phyloP scores from a whole-genome alignment of 2,329 filamentous ascomycete species.

The Metarhizium brunneum region DNA sequence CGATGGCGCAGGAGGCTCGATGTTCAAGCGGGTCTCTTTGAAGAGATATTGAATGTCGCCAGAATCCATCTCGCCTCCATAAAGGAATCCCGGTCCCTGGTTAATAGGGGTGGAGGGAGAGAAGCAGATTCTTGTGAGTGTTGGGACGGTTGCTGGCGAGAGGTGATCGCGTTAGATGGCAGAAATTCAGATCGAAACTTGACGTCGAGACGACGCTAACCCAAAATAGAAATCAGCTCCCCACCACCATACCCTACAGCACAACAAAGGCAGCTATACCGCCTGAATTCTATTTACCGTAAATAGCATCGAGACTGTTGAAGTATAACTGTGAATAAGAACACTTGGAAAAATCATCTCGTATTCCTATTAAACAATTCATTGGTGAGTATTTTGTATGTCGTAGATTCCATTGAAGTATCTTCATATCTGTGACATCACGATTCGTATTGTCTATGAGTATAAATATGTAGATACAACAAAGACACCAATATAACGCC shows the following conservation, averaged over 20 bases:
- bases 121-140: not conserved
- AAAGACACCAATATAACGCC: not conserved
- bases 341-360: too few species aligned
- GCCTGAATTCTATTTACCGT: too few species aligned
- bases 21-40: slow-evolving; percentile 79
- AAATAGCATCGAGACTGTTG: too few species aligned
- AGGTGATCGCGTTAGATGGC: slow-evolving; percentile 20
- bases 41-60: slow-evolving; percentile 58
- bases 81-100: slow-evolving; percentile 12
- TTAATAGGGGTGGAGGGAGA: not conserved
- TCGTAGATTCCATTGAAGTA: too few species aligned
- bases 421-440: too few species aligned
- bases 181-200: slow-evolving; percentile 22
- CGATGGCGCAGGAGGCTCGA: slow-evolving; percentile 61
- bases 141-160: slow-evolving; percentile 10
- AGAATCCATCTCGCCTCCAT: slow-evolving; percentile 63
- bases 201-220: slow-evolving; percentile 23
- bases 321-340: too few species aligned
- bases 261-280: not conserved
- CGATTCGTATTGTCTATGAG: not conserved
- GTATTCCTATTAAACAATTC: too few species aligned
- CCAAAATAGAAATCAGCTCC: slow-evolving; percentile 26
- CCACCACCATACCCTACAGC: slow-evolving; percentile 2
- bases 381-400: too few species aligned
- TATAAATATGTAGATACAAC: not conserved